Base-by-base conservation (phyloP, 352 stramenopile species). In the Phytophthora boehmeriae region DNA sequence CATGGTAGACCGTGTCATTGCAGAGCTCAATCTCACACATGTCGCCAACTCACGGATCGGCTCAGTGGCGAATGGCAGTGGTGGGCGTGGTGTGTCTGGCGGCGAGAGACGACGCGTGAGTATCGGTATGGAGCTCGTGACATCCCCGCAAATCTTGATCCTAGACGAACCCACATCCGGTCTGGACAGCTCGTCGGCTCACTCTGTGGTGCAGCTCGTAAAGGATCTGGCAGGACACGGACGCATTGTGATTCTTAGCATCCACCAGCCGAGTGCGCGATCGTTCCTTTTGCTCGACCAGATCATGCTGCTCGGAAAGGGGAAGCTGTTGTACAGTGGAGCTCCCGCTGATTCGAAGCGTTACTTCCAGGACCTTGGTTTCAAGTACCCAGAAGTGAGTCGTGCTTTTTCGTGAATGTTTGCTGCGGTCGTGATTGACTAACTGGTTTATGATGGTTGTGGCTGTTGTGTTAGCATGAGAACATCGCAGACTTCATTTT, bases 101-200 rank as follows among this genome's bases (percentile, higher is more conserved):
- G 96, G 95, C 14, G 96, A 99, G 68, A 81, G 90, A 27, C 94
- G 97, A 36, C 81, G 96, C 20, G 90, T 97, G 27, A 96, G 83
- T 42, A 98, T 98, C 63, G 93, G 90, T 27, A 97, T 97, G 80
- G 93, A 98, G 63, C 89, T 98, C 57, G 91, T 98, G 27, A 96
- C 83, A 22, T 92, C 78, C 41, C 81, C 84, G 20, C 86, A 93
- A 73, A 92, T 95, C 39, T 47, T 95, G 54, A 94, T 97, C 34
- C 59, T 96, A 28, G 92, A 98, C 54, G 95, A 98, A 54, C 95
- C 95, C 17, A 98, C 94, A 1, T 96, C 82, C 8, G 95, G 94
- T 5, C 69, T 98, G 6, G 95, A 98, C 71, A 96, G 84, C 19
- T 97, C 88, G 2, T 92, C 77, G 22, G 92, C 95, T 0, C 86